Conservation (phyloP, 345 rosid genomes). For the Rhizophora mangle region DNA sequence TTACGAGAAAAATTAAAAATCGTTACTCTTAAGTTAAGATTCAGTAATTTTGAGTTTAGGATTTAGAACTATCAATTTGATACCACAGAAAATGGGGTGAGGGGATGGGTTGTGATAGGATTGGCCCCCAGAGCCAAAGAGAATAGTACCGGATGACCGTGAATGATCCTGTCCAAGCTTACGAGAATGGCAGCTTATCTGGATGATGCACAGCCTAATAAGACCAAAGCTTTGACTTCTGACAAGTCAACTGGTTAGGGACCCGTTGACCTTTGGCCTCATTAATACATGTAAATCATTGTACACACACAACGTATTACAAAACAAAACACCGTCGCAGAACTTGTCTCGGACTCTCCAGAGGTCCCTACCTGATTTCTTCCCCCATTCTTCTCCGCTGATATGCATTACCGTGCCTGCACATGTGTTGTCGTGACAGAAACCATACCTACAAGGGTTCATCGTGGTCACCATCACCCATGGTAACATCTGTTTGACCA, state of each 20-base stretch:
- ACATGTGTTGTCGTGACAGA: not conserved
- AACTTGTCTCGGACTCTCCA: slow-evolving; percentile 15
- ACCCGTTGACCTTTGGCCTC: slow-evolving; percentile 38
- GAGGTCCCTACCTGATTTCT: not conserved
- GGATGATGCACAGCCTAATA: slow-evolving; percentile 20
- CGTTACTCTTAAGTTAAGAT: too few relatives aligned
- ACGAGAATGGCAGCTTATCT: not conserved
- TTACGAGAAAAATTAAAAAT: too few relatives aligned
- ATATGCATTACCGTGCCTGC: not conserved
- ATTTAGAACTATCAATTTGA: too few relatives aligned
- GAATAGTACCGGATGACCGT: not conserved
- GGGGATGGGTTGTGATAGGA: too few relatives aligned
- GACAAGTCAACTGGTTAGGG: slow-evolving; percentile 42
- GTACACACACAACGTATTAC: not conserved
- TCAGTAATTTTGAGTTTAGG: too few relatives aligned
- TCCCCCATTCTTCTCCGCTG: not conserved
- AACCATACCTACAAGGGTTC: not conserved
- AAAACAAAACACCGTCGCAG: slow-evolving; percentile 11
- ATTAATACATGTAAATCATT: not conserved
- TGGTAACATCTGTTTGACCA: not conserved
- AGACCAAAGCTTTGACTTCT: slow-evolving; percentile 29
- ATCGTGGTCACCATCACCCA: not conserved
- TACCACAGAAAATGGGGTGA: too few relatives aligned
- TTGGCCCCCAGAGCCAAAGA: too few relatives aligned
- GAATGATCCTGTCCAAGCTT: slow-evolving; percentile 2